Conservation (phyloP, 108 stramenopile genomes). For the Cyclotella atomus region DNA sequence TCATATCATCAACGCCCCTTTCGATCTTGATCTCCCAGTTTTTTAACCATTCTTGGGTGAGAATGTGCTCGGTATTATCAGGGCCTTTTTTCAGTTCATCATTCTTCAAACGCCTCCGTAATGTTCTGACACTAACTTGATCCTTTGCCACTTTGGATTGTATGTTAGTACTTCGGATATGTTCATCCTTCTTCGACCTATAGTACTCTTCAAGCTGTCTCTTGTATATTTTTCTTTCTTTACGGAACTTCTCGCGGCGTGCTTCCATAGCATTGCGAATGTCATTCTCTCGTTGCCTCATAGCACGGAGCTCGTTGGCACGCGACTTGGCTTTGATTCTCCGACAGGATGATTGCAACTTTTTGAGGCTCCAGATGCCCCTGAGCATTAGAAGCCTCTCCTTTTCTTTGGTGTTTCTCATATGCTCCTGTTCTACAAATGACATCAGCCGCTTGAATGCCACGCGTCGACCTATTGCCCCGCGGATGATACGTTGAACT, state of each 20-base stretch:
- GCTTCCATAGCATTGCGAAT: constrained; percentile 39
- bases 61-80: constrained; percentile 22
- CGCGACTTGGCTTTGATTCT: constrained; percentile 10
- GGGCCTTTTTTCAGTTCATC: constrained; percentile 38
- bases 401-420: constrained; percentile 29
- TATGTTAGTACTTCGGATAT: constrained; percentile 1
- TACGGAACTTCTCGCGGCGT: constrained; percentile 21
- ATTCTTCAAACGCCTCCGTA: constrained; percentile 34
- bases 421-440: constrained; percentile 25
- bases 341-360: constrained; percentile 25
- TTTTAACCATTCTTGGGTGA: constrained; percentile 21
- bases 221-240: constrained; percentile 41
- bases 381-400: constrained; percentile 16
- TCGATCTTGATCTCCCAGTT: constrained; percentile 32
- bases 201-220: constrained; percentile 39
- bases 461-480: constrained; percentile 31
- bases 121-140: constrained; percentile 32
- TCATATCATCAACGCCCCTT: constrained; percentile 19
- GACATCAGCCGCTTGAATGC: constrained; percentile 31
- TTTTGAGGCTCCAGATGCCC: constrained; percentile 19
- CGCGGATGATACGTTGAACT: constrained; percentile 29
- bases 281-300: constrained; percentile 27
- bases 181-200: constrained; percentile 27
- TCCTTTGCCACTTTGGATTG: constrained; percentile 22
- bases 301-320: constrained; percentile 9